Conservation (phyloP, 2,329 filamentous ascomycete genomes). For the Aspergillus pseudotamarii region DNA sequence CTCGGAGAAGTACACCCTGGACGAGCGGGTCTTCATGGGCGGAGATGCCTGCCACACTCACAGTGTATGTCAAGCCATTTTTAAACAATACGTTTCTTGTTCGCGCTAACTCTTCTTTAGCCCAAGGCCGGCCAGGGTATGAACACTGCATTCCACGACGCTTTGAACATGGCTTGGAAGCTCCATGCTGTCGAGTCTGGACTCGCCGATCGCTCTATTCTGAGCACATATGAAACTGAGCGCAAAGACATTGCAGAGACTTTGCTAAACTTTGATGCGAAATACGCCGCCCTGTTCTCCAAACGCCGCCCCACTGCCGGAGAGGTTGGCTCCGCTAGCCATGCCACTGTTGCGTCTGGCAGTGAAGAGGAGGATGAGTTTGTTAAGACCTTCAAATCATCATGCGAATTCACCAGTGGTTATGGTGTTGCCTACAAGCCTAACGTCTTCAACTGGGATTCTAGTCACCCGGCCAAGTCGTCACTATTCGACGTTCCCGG, state of each 20-base stretch:
- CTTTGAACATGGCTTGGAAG: conserved; percentile 93
- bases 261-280: conserved; percentile 82
- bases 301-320: conserved; percentile 71
- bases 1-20: conserved; percentile 65
- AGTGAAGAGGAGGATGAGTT: conserved; percentile 66
- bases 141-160: conserved; percentile 64
- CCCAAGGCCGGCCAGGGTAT: conserved; percentile 68
- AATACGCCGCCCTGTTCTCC: conserved; percentile 89
- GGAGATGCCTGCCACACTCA: conserved; percentile 68
- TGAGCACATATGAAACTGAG: conserved; percentile 85
- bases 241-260: conserved; percentile 82
- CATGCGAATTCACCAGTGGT: conserved; percentile 88
- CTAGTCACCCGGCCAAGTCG: conserved; percentile 71
- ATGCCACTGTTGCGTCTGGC: conserved; percentile 29
- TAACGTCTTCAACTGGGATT: conserved; percentile 83
- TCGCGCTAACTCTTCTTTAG: conserved; percentile 25
- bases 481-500: conserved; percentile 67
- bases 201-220: conserved; percentile 72
- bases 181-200: conserved; percentile 86
- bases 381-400: conserved; percentile 85
- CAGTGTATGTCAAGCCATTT: conserved; percentile 36
- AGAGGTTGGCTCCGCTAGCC: conserved; percentile 70
- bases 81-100: neutral
- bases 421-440: conserved; percentile 85
- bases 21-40: conserved; percentile 68